Evolutionary conservation across 2,329 filamentous ascomycete species (phyloP).

Genomic region (Calonectria multiphialidica): DNA sequence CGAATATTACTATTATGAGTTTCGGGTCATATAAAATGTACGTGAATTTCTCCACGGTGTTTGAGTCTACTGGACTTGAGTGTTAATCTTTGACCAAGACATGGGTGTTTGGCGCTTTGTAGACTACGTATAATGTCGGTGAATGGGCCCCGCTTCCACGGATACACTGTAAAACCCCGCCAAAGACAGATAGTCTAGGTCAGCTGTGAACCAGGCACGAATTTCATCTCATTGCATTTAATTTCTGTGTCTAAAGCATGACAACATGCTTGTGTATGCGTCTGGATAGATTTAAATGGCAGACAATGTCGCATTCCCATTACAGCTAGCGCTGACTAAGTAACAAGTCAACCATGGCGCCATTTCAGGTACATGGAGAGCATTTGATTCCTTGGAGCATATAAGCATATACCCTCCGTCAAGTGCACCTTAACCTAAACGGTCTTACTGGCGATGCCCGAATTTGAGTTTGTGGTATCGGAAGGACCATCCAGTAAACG

Average conservation of each 20-base stretch:
- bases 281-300: background rate
- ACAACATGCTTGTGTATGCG: background rate
- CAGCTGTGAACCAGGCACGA: background rate
- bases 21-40: conserved; percentile 46
- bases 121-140: background rate
- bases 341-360: background rate
- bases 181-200: background rate
- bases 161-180: background rate
- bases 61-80: conserved; percentile 37
- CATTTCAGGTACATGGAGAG: background rate
- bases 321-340: conserved; percentile 18
- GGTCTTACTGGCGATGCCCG: conserved; percentile 13
- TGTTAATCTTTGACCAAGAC: conserved; percentile 42
- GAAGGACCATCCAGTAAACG: conserved; percentile 17
- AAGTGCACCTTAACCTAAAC: background rate
- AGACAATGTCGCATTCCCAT: background rate
- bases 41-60: conserved; percentile 43
- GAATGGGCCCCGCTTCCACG: background rate
- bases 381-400: background rate
- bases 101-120: conserved; percentile 2
- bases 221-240: background rate
- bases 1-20: conserved; percentile 34
- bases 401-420: background rate
- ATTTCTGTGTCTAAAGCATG: background rate
- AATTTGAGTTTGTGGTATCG: conserved; percentile 29